phyloP scores from a whole-genome alignment of 2,329 filamentous ascomycete genomes.

The Verticillium longisporum region DNA sequence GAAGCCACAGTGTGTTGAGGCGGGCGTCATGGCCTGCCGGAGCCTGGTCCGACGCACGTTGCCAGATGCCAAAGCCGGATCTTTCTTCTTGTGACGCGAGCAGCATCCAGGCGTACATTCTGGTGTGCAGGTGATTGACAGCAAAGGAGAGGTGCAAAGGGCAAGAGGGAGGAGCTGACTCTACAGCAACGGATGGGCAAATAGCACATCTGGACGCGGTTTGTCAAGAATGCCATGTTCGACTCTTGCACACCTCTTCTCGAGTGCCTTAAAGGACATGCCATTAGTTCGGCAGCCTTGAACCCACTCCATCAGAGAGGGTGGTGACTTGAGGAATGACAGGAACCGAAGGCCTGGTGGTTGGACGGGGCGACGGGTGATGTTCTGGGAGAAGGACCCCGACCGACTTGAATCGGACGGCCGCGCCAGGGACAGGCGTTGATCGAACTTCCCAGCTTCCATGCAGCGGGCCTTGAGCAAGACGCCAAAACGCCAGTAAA shows the following conservation, averaged over 20 bases:
- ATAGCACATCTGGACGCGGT: background rate
- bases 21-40: background rate
- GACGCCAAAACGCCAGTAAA: background rate
- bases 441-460: background rate
- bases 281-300: no score
- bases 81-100: no score
- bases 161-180: no score
- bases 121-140: no score
- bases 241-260: background rate
- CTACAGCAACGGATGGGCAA: no score
- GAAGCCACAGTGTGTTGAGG: background rate
- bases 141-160: no score
- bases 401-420: background rate
- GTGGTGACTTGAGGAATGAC: background rate
- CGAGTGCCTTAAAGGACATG: background rate
- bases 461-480: background rate
- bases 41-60: background rate
- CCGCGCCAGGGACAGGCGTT: background rate
- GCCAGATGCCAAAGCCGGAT: background rate
- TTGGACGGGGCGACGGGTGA: background rate
- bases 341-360: background rate
- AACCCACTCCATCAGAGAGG: background rate
- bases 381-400: background rate
- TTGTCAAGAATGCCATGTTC: background rate
- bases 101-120: no score